Conservation (phyloP, 768 basidiomycete genomes). For the Pulveroboletus sp. region DNA sequence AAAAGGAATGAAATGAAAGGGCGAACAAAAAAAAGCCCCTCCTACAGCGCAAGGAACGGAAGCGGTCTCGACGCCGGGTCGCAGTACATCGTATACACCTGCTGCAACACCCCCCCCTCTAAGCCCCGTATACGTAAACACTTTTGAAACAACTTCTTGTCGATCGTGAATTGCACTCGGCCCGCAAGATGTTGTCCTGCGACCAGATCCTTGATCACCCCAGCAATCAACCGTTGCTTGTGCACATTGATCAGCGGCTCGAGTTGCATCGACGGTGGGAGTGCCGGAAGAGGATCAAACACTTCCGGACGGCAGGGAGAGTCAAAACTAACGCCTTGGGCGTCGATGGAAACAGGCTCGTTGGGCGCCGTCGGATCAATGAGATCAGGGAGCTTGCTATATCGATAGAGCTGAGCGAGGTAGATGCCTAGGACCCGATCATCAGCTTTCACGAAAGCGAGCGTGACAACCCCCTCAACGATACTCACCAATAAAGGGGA, state of each 20-base stretch:
- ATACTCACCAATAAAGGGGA: conserved; percentile 76
- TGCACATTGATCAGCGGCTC: conserved; percentile 87
- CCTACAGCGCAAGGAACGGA: conserved; percentile 21
- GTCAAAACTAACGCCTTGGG: conserved; percentile 57
- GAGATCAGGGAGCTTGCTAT: conserved; percentile 67
- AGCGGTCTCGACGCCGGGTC: conserved; percentile 16
- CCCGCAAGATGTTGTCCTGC: conserved; percentile 80
- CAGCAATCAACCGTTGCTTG: conserved; percentile 79
- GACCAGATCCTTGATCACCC: conserved; percentile 74
- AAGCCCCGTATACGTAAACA: conserved; percentile 69
- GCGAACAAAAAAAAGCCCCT: background rate
- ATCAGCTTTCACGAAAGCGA: background rate
- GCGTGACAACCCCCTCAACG: background rate
- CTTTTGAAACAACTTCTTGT: conserved; percentile 72
- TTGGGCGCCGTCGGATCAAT: conserved; percentile 81
- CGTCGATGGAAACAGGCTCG: conserved; percentile 60
- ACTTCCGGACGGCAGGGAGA: conserved; percentile 74
- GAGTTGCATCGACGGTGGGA: conserved; percentile 73
- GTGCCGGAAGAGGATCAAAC: conserved; percentile 64
- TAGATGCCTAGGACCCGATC: conserved; percentile 54
- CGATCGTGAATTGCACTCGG: conserved; percentile 60
- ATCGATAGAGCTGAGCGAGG: conserved; percentile 62
- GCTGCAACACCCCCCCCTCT: conserved; percentile 49
- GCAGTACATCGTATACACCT: conserved; percentile 38
- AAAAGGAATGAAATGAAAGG: background rate